Evolutionary conservation across 2,329 filamentous ascomycete genomes (phyloP), one percentile per base, ranked within the genome.

Genomic region (Blumeriella jaapii): DNA sequence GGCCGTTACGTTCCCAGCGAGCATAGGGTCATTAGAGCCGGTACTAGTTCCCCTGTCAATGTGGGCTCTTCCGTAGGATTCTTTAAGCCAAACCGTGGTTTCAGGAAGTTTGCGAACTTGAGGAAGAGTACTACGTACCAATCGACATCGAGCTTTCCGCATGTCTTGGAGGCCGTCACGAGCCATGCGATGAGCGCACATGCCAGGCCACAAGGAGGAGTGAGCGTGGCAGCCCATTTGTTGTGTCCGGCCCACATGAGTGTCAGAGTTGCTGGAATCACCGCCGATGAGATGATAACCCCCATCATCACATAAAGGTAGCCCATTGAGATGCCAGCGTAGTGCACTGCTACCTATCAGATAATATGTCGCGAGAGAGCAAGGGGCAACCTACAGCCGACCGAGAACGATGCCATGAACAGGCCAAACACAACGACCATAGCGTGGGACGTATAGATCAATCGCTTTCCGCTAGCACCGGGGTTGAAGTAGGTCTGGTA

Each of bases 241-340:
- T 83, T 85, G 56, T 93, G 85, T 2, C 78, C 74, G 17, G 71
- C 72, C 84, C 85, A 94, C 40, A 86, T 66, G 0, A 94, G 68
- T 0, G 84, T 82, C 43, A 93, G 62, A 0, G 83, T 79, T 0
- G 84, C 82, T 0, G 87, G 86, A 9, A 94, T 68, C 3, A 93
- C 85, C 3, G 84, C 86, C 0, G 82, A 74, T 0, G 79, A 85
- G 53, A 94, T 91, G 51, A 94, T 83, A 32, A 86, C 82, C 6
- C 86, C 87, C 86, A 94, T 94, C 54, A 93, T 72, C 1, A 93
- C 64, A 53, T 93, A 93, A 3, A 93, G 66, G 51, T 87, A 93
- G 8, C 85, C 86, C 82, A 94, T 91, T 8, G 74, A 79, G 41
- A 94, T 81, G 25, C 71, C 68, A 9, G 64, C 66, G 42, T 71